A percentile compares a stretch with the other conserved stretches of the same genome.
These are phyloP conservation scores for Clitopilus passeckerianus DNA, from an alignment of 768 basidiomycete species.

Conservation along the genomic window DNA sequence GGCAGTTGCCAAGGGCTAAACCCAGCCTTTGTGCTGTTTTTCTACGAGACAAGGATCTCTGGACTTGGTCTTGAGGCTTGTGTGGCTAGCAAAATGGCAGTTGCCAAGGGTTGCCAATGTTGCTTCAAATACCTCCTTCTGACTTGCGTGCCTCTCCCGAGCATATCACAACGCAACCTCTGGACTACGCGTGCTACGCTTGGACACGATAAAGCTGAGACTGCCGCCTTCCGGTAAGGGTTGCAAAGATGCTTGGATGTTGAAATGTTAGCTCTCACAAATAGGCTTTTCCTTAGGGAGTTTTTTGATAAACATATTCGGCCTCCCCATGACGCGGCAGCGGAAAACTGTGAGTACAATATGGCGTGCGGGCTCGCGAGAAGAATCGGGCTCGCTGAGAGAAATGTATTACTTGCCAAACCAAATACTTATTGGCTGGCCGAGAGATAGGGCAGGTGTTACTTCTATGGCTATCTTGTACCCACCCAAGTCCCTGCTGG, in stretches of 20 bases:
- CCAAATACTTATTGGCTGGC: too few species aligned
- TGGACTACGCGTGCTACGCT: neutral
- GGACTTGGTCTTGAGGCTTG: neutral
- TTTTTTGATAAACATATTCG: neutral
- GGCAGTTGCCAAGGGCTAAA: neutral
- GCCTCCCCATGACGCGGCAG: too few species aligned
- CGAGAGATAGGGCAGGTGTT: too few species aligned
- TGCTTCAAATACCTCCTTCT: neutral
- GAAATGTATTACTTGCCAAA: too few species aligned
- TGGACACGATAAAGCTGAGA: neutral
- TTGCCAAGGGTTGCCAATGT: neutral
- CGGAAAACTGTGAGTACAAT: too few species aligned
- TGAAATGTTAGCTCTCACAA: neutral
- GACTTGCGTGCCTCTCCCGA: neutral
- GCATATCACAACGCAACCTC: neutral
- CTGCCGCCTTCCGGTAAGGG: neutral
- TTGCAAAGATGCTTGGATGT: neutral
- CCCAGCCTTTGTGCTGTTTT: too few species aligned
- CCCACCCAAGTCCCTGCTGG: too few species aligned
- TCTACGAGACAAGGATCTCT: neutral
- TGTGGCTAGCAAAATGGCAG: neutral
- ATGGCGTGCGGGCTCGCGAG: too few species aligned
- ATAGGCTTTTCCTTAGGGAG: neutral
- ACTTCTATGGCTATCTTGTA: too few species aligned
- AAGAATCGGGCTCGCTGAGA: too few species aligned